A percentile compares a stretch with the other conserved stretches of the same genome.
phyloP scores from a whole-genome alignment of 1,284 basidiomycete genomes.

The Boletus smithii region DNA sequence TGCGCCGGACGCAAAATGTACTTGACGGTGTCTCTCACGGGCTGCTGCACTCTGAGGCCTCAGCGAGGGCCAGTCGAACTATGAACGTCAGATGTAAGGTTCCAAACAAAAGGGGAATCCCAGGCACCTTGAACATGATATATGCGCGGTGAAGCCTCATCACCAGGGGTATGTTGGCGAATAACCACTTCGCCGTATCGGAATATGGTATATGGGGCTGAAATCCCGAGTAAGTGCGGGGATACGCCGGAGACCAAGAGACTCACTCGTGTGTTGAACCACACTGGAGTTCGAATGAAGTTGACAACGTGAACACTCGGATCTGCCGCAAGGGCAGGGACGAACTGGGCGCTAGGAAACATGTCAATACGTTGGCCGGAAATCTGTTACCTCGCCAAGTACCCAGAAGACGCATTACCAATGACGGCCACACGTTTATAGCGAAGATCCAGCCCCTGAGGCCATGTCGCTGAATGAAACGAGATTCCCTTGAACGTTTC shows the following conservation, averaged over 20 bases:
- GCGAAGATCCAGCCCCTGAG: constrained; percentile 38
- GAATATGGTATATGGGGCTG: constrained; percentile 31
- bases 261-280: constrained; percentile 34
- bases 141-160: constrained; percentile 33
- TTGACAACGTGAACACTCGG: constrained; percentile 33
- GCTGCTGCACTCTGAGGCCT: constrained; percentile 7
- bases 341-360: constrained; percentile 34
- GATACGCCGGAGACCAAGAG: neutral
- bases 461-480: constrained; percentile 49
- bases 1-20: constrained; percentile 1
- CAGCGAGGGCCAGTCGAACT: constrained; percentile 23
- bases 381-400: neutral
- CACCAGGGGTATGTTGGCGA: constrained; percentile 37
- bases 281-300: constrained; percentile 36
- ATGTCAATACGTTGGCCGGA: constrained; percentile 6
- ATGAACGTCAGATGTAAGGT: neutral
- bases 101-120: neutral
- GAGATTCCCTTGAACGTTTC: constrained; percentile 41
- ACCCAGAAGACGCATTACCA: constrained; percentile 50
- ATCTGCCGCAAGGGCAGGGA: constrained; percentile 35
- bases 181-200: constrained; percentile 30
- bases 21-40: constrained; percentile 18
- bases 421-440: constrained; percentile 47
- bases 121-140: constrained; percentile 26
- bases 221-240: neutral